These are phyloP conservation scores for Paxillus rubicundulus DNA, from an alignment of 768 basidiomycete species.

Conservation along the genomic window DNA sequence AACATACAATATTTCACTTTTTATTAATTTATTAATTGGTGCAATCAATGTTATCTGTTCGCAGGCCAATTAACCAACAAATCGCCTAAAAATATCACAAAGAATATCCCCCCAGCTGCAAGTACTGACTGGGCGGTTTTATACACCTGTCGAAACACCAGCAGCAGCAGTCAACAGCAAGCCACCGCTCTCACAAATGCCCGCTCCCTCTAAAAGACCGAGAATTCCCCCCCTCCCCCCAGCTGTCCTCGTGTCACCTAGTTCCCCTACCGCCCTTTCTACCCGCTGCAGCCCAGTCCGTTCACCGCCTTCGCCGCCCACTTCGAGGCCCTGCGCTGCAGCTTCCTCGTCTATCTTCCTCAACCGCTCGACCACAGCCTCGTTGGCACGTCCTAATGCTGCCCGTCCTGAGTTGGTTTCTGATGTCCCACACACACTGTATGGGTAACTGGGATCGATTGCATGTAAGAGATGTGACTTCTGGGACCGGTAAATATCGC, in stretches of 20 bases:
- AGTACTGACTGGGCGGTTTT: no score
- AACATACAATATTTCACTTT: no score
- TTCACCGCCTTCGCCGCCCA: slow-evolving; percentile 42
- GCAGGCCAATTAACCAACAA: background rate
- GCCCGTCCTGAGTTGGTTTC: slow-evolving; percentile 18
- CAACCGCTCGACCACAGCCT: slow-evolving; percentile 50
- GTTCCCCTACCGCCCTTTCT: slow-evolving; percentile 43
- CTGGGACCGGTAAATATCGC: slow-evolving; percentile 40
- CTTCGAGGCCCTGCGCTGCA: slow-evolving; percentile 38
- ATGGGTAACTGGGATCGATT: slow-evolving; percentile 29
- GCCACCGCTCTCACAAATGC: slow-evolving; percentile 11
- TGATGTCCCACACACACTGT: background rate
- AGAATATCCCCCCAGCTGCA: no score
- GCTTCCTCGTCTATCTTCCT: slow-evolving; percentile 49
- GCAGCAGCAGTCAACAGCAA: no score
- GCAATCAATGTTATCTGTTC: background rate
- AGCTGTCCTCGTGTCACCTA: slow-evolving; percentile 15
- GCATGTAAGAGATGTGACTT: slow-evolving; percentile 41
- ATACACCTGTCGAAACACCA: no score
- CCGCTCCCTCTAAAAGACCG: slow-evolving; percentile 47
- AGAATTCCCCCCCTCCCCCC: slow-evolving; percentile 40
- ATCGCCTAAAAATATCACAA: no score
- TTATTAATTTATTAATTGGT: background rate
- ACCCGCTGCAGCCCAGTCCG: slow-evolving; percentile 46
- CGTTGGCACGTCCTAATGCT: slow-evolving; percentile 46